Evolutionary conservation across 331 rosid species (phyloP), one percentile per base, ranked within the genome.

Genomic region (Saraca asoca): DNA sequence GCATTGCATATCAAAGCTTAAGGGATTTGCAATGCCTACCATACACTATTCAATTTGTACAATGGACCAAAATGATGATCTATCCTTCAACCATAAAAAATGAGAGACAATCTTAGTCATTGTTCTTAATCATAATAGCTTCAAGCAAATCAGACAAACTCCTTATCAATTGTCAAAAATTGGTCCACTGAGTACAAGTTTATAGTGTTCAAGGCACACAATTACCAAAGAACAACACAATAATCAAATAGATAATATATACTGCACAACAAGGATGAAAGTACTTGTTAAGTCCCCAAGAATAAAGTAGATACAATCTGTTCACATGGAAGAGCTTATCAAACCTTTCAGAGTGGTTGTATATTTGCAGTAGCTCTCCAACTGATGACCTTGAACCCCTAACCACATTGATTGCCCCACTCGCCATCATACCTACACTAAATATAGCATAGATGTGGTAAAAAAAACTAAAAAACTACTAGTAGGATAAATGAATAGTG

Each of bases 381-480:
- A 34, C 75, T 2, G 98, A 85, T 55, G 98, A 93, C 78, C 97
- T 87, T 62, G 97, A 90, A 71, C 98, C 98, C 78, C 98, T 84
- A 44, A 88, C 97, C 48, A 90, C 98, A 63, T 93, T 84, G 77
- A 93, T 80, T 80, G 91, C 90, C 64, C 97, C 98, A 51, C 85
- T 76, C 49, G 97, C 95, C 97, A 93, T 88, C 74, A 87, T 93
- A 71, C 98, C 96, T 93, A 72, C 72, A 71, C 78, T 74, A 78
- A 76, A 73, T 37, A 61, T 63, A 61, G 42, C 58, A 80, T 41
- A 49, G 43, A 66, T 57, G 56, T 50, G 62, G 81, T 73, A 19
- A 14, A 34, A 59, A 24, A 24, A 24, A 24, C 31, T 24, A 3
- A 24, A 24, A 24, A 24, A 24, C 31, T 24, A 12, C 31, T 3